Percentiles rank a stretch among this genome's conserved stretches.
Conservation (phyloP, 768 basidiomycete genomes). For the Aureoboletus auriporus region DNA sequence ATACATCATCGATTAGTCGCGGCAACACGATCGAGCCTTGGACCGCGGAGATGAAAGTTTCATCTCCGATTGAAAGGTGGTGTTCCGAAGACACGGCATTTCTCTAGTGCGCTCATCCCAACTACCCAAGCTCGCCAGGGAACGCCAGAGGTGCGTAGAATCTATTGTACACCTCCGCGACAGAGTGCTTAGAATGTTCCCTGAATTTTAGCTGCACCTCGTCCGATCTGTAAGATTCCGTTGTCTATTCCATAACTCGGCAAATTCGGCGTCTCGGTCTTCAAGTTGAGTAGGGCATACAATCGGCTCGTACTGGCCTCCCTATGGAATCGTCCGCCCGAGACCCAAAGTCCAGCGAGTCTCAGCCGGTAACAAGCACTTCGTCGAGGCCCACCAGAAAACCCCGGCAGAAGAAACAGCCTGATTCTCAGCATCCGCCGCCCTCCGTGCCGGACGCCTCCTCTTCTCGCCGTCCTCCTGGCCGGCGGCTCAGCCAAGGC, state of each 20-base stretch:
- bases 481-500: slow-evolving; percentile 26
- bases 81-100: slow-evolving; percentile 27
- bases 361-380: slow-evolving; percentile 38
- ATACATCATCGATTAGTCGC: slow-evolving; percentile 1
- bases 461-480: slow-evolving; percentile 23
- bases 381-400: slow-evolving; percentile 41
- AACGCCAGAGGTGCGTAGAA: slow-evolving; percentile 18
- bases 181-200: slow-evolving; percentile 10
- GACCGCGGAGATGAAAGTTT: slow-evolving; percentile 20
- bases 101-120: slow-evolving; percentile 15
- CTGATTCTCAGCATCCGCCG: slow-evolving; percentile 25
- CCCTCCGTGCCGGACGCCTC: slow-evolving; percentile 17
- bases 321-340: slow-evolving; percentile 51
- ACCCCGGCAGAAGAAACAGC: slow-evolving; percentile 50
- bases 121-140: slow-evolving; percentile 9
- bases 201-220: slow-evolving; percentile 2
- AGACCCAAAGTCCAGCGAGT: slow-evolving; percentile 38
- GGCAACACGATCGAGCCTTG: slow-evolving; percentile 6
- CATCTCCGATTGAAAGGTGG: slow-evolving; percentile 22
- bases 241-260: slow-evolving; percentile 21
- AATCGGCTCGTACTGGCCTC: slow-evolving; percentile 21
- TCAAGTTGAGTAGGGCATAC: slow-evolving; percentile 9
- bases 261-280: slow-evolving; percentile 29
- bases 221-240: slow-evolving; percentile 9
- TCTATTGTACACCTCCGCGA: slow-evolving; percentile 4